Evolutionary conservation across 768 basidiomycete genomes (phyloP), one percentile per base, ranked within the genome.

Genomic region (Rhodocollybia butyracea): DNA sequence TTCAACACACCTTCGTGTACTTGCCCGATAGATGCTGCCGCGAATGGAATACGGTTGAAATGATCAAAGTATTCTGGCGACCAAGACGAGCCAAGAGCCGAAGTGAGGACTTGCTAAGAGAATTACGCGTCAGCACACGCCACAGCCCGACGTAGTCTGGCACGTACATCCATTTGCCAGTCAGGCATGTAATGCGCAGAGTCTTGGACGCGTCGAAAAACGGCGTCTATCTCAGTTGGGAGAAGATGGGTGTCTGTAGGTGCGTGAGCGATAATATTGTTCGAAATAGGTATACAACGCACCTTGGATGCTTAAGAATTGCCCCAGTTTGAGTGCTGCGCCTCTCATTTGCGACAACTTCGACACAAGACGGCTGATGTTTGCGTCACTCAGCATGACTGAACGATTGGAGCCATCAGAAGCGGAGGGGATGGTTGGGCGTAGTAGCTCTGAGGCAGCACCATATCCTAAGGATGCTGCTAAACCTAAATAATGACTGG

Each of bases 111-210:
- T 89, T 83, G 64, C 81, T 84, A 60, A 5, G 38, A 26, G 48
- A 26, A 38, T 3, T 19, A 56, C 26, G 41, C 29, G 57, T 40
- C 41, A 39, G 38, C 48, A 54, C 42, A 24, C 2, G 34, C 5
- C 13, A 3, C 5, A 26, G 38, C 36, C 1, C 57, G 10, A 43
- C 30, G 53, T 22, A 15, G 38, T 39, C 10, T 26, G 5, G 5
- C 3, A 65, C 71, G 19, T 15, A 92, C 95, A 82, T 95, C 90
- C 86, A 98, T 89, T 67, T 99, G 96, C 89, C 90, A 95, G 61
- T 96, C 89, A 0, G 96, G 96, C 96, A 99, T 99, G 67, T 98
- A 98, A 69, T 99, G 93, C 1, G 96, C 96, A 61, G 88, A 85
- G 60, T 96, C 91, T 66, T 98, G 96, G 0, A 99, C 95, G 27